phyloP scores from a whole-genome alignment of 139 green algal species.

The Spirogloea muscicola region DNA sequence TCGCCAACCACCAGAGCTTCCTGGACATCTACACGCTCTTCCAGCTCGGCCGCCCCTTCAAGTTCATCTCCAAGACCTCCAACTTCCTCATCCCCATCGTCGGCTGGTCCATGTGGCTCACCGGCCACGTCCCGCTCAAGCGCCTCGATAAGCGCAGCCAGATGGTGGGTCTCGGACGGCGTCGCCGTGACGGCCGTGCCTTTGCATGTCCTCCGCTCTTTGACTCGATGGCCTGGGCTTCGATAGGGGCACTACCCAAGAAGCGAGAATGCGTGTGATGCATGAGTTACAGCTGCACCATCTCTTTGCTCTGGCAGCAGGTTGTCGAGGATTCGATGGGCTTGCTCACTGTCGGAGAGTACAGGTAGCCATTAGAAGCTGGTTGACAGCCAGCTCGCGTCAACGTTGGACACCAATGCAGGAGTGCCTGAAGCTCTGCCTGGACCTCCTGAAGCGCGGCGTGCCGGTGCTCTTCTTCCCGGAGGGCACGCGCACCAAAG shows the following conservation, averaged over 20 bases:
- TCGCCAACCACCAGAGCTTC: slow-evolving; percentile 95
- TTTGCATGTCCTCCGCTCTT: no score
- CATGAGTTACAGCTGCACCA: no score
- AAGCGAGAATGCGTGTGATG: no score
- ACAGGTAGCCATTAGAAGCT: slow-evolving; percentile 9
- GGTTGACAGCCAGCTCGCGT: not conserved
- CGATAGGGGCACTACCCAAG: no score
- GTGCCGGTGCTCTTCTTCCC: slow-evolving; percentile 85
- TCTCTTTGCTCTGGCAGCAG: no score
- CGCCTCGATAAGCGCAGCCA: slow-evolving; percentile 81
- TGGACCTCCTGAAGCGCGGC: slow-evolving; percentile 67
- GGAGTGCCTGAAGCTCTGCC: slow-evolving; percentile 71
- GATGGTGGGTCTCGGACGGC: slow-evolving; percentile 73
- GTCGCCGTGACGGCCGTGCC: no score
- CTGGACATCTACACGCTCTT: slow-evolving; percentile 67
- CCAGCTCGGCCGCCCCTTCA: slow-evolving; percentile 63
- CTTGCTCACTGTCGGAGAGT: no score
- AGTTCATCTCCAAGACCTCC: slow-evolving; percentile 95
- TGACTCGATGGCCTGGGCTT: no score
- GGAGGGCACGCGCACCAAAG: slow-evolving; percentile 74
- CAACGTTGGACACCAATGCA: not conserved
- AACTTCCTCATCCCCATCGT: slow-evolving; percentile 98
- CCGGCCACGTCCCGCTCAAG: slow-evolving; percentile 87
- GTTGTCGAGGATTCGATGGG: no score
- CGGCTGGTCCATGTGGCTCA: slow-evolving; percentile 98